These are phyloP conservation scores for Xylariaceae sp. DNA, from an alignment of 2,329 filamentous ascomycete species.

Conservation along the genomic window DNA sequence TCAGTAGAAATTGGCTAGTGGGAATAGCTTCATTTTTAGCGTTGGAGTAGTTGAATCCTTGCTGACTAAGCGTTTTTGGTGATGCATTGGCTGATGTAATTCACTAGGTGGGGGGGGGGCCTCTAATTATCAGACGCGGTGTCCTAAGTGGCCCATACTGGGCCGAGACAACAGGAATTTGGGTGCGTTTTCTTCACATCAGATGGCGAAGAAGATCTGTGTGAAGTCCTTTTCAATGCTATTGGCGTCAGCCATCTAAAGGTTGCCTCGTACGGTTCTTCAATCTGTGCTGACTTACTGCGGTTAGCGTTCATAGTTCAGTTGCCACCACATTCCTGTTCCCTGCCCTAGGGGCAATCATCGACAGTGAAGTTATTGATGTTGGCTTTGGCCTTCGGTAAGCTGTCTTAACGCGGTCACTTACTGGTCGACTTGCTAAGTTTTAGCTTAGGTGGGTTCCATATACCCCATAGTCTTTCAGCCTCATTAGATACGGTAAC, in stretches of 20 bases:
- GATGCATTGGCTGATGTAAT: too few relatives aligned
- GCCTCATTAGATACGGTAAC: background rate
- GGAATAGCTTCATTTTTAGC: too few relatives aligned
- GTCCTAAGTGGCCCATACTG: background rate
- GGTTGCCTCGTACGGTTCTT: background rate
- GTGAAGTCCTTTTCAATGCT: background rate
- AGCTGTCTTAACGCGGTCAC: background rate
- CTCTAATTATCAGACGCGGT: background rate
- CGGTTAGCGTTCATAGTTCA: background rate
- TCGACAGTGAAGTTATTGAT: background rate
- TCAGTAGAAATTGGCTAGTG: too few relatives aligned
- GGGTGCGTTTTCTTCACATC: background rate
- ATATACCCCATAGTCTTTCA: background rate
- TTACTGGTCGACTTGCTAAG: background rate
- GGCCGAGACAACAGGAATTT: background rate
- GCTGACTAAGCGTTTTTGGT: too few relatives aligned
- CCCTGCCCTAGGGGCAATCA: background rate
- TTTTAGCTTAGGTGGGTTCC: background rate
- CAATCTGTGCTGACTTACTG: background rate
- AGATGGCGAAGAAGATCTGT: background rate
- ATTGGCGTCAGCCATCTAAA: background rate
- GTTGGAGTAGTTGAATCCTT: too few relatives aligned
- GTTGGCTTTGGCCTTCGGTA: background rate
- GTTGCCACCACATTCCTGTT: background rate
- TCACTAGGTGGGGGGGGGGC: too few relatives aligned